Conservation (phyloP, 1,284 basidiomycete genomes). For the Leccinum griseonigrum region DNA sequence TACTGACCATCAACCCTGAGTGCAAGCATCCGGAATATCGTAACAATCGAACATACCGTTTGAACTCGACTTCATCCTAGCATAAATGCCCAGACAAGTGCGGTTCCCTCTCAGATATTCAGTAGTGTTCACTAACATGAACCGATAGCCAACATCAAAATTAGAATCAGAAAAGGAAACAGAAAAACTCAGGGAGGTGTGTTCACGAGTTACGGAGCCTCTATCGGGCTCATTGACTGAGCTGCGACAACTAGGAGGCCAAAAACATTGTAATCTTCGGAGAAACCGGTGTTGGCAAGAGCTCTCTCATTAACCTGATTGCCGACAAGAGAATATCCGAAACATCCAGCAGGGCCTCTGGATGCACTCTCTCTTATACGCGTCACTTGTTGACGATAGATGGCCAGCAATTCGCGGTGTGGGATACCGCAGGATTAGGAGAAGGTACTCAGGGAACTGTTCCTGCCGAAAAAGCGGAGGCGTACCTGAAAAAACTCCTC, state of each 20-base stretch:
- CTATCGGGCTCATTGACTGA: background rate
- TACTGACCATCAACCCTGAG: slow-evolving; percentile 2
- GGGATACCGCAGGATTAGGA: slow-evolving; percentile 31
- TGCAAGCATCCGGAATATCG: background rate
- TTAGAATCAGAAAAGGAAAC: background rate
- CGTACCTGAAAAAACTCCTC: slow-evolving; percentile 24
- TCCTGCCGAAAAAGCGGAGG: slow-evolving; percentile 22
- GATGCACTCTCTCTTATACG: slow-evolving; percentile 23
- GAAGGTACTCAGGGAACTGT: slow-evolving; percentile 26
- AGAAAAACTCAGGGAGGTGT: slow-evolving; percentile 12
- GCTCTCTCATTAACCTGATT: slow-evolving; percentile 31
- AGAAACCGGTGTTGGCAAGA: slow-evolving; percentile 32
- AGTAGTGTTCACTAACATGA: slow-evolving; percentile 7
- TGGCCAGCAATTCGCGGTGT: slow-evolving; percentile 18
- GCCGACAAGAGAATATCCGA: slow-evolving; percentile 17
- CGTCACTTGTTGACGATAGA: slow-evolving; percentile 17
- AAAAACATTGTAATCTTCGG: slow-evolving; percentile 32
- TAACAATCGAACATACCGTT: background rate
- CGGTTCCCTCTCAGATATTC: background rate
- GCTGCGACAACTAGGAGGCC: slow-evolving; percentile 2
- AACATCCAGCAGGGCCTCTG: slow-evolving; percentile 24
- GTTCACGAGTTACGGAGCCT: slow-evolving; percentile 1
- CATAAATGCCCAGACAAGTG: slow-evolving; percentile 15
- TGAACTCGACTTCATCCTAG: background rate
- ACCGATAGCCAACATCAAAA: slow-evolving; percentile 7